Conservation (phyloP, 495 filamentous ascomycete genomes). For the Xylaria longipes region DNA sequence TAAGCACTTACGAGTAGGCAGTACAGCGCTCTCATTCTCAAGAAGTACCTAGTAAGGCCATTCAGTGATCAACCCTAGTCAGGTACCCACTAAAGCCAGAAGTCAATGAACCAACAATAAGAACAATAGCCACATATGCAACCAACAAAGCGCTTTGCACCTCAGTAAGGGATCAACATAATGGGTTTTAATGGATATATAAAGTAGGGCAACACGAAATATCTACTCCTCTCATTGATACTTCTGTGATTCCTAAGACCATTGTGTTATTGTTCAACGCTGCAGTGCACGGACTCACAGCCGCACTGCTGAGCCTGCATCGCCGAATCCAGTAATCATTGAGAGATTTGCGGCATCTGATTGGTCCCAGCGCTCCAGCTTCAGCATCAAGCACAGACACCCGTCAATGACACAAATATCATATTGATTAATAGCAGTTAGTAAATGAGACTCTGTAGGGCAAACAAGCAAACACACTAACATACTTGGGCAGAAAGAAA, state of each 20-base stretch:
- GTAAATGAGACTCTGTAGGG: neutral
- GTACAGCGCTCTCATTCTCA: neutral
- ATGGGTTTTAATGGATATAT: neutral
- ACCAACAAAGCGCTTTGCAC: neutral
- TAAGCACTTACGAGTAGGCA: neutral
- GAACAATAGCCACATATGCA: neutral
- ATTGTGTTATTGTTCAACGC: neutral
- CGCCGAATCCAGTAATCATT: constrained; percentile 21
- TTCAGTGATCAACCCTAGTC: neutral
- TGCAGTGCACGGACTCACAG: neutral
- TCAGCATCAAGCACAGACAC: constrained; percentile 1
- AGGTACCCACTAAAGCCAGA: constrained; percentile 1
- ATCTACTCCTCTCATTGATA: neutral
- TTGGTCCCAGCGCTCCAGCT: neutral
- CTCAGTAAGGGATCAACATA: neutral
- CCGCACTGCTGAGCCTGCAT: neutral
- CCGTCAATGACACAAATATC: neutral
- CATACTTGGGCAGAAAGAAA: neutral
- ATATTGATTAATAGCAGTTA: neutral
- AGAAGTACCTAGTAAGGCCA: no score
- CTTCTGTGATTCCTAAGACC: neutral
- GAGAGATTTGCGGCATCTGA: neutral
- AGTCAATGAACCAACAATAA: constrained; percentile 1
- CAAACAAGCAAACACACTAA: neutral
- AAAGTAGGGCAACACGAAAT: no score